Base-by-base conservation (phyloP, 129 eudicot genomes). In the Tagetes erecta region DNA sequence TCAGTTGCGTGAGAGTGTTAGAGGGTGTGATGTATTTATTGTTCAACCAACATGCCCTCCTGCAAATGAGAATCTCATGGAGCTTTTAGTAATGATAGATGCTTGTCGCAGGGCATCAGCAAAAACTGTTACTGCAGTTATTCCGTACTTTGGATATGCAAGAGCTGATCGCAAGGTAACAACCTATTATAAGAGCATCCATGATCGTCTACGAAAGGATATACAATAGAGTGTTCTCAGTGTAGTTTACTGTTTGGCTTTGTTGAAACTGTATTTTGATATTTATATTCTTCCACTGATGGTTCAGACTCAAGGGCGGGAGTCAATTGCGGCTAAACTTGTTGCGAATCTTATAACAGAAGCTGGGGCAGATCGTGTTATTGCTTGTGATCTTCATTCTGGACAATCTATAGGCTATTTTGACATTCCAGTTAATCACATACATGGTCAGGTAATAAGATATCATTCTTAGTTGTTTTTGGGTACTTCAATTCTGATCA, bases 101-200 rank as follows among this genome's bases (percentile, higher is more conserved):
- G 99, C 99, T 67, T 94, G 99, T 76, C 91, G 99, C 30, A 85
- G 99, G 71, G 99, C 99, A 55, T 94, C 99, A 63, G 99, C 99
- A 68, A 94, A 94, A 83, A 94, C 78, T 40, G 92, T 94, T 69
- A 94, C 98, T 73, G 98, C 98, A 13, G 98, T 94, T 37, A 88
- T 94, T 63, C 99, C 99, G 4, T 94, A 94, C 74, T 94, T 94
- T 66, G 99, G 99, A 68, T 94, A 94, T 79, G 99, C 99, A 58
- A 87, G 99, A 63, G 99, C 99, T 65, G 99, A 94, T 79, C 82
- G 99, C 37, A 94, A 94, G 97, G 99, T 91, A 71, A 73, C 75
- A 58, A n/a, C 55, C 14, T 44, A 2, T 6, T 12, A 14, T 13
- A 72, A 10, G 11, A 37, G 20, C 6, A 38, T 39, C 3, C 42